phyloP scores from a whole-genome alignment of 768 basidiomycete genomes.

The Tylopilus plumbeoviolaceoides region DNA sequence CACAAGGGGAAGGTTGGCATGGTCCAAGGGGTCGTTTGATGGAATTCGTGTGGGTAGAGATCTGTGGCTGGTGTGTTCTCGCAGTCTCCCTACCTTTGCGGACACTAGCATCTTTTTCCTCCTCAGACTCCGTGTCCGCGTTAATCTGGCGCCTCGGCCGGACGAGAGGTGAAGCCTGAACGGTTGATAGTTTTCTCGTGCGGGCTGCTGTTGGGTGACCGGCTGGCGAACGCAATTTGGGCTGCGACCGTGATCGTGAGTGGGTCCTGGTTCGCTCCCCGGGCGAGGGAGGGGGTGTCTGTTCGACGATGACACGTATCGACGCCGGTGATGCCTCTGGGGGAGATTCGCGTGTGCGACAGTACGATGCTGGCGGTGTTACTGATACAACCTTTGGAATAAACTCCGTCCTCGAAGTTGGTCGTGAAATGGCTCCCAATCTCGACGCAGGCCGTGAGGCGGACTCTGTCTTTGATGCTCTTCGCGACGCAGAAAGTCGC shows the following conservation, averaged over 20 bases:
- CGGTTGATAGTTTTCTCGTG: constrained; percentile 27
- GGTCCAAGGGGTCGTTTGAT: constrained; percentile 21
- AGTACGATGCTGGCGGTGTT: neutral
- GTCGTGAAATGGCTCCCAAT: constrained; percentile 10
- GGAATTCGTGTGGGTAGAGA: constrained; percentile 18
- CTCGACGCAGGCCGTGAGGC: constrained; percentile 20
- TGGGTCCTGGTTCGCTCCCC: constrained; percentile 9
- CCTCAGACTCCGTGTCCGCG: constrained; percentile 1
- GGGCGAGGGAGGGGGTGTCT: neutral
- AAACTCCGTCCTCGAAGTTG: constrained; percentile 14
- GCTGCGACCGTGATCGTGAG: constrained; percentile 34
- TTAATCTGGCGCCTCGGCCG: constrained; percentile 10
- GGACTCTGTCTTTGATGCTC: constrained; percentile 12
- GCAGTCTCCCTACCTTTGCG: neutral
- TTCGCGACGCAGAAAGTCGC: constrained; percentile 13
- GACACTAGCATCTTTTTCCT: neutral
- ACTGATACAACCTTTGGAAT: neutral
- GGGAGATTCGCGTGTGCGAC: neutral
- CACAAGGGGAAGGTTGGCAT: constrained; percentile 16
- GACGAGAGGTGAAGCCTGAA: constrained; percentile 28
- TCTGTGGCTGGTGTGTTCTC: constrained; percentile 6
- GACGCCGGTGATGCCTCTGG: neutral
- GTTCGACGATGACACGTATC: neutral
- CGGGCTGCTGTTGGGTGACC: constrained; percentile 3
- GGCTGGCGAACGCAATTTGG: constrained; percentile 24